Base-by-base conservation (phyloP, 2,329 filamentous ascomycete species). In the Monosporascus sp. region DNA sequence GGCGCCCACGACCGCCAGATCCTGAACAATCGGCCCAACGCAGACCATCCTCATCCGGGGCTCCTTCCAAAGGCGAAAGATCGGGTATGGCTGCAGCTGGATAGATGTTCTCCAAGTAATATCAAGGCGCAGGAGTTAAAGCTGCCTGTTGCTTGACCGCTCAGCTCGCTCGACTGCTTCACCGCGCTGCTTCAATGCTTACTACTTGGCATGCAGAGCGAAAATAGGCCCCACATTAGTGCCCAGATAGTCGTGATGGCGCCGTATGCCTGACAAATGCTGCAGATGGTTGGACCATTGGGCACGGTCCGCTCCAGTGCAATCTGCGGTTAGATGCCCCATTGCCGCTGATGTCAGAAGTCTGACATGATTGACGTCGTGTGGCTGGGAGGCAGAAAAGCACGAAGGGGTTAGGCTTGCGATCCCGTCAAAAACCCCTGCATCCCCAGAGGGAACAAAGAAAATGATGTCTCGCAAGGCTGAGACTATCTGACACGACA, bases 391-490 rank as follows among this genome's bases (percentile, higher is more conserved):
- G 17, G 18, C 17, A 41, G 38, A 20, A 20, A n/a, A 41, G 38
- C 38, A 41, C 18, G 2, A 39, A 60, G 52, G 37, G 56, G 50
- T 53, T 56, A 54, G 37, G 48, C 37, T 49, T 27, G 47, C 56
- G 56, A 44, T 49, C 41, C 52, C 55, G 53, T 57, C 50, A 37
- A 52, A 55, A 58, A 61, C 54, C 53, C 55, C 52, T 60, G 57
- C 55, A 60, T 53, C 45, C 50, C 49, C 52, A 51, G 52, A 52
- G 50, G 48, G 45, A 51, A 51, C 52, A 37, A 49, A 48, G 51
- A 49, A 47, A 14, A 48, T 41, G 35, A 48, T 61, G 60, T 61
- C 56, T 60, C 60, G 61, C 62, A 62, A 63, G 59, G 63, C 59
- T 61, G 62, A 64, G 61, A 63, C 62, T 52, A 52, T 50, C 54